A percentile compares a stretch with the other conserved stretches of the same genome.
phyloP scores from a whole-genome alignment of 23 red algal species.

The Gracilariopsis chorda region DNA sequence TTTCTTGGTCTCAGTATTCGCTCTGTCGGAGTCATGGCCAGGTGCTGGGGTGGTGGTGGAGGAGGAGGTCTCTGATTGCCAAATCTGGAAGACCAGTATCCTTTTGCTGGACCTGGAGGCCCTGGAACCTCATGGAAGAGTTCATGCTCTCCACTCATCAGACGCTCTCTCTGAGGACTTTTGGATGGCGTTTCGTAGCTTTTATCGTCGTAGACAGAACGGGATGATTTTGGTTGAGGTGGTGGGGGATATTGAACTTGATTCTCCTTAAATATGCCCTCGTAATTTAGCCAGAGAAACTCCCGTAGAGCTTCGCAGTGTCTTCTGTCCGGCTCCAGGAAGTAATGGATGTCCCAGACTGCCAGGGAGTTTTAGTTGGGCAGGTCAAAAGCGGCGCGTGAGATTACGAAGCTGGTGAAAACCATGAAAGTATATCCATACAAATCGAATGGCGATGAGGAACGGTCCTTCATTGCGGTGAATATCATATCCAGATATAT shows the following conservation, averaged over 20 bases:
- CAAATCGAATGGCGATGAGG: too few relatives aligned
- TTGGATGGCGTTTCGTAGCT: not conserved
- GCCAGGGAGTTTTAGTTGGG: slow-evolving; percentile 20
- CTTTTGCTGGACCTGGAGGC: not conserved
- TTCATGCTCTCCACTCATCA: not conserved
- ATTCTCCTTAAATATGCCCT: slow-evolving; percentile 12
- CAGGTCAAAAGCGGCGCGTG: too few relatives aligned
- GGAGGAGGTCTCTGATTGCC: not conserved
- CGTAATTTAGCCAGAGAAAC: slow-evolving; percentile 51
- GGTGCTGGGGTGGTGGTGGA: not conserved
- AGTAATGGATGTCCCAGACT: not conserved
- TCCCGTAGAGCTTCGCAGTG: not conserved
- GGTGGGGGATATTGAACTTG: not conserved
- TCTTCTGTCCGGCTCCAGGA: slow-evolving; percentile 8
- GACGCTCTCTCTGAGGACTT: too few relatives aligned
- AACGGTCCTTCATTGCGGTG: too few relatives aligned
- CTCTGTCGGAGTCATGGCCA: not conserved
- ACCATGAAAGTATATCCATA: too few relatives aligned
- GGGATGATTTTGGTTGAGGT: slow-evolving; percentile 1
- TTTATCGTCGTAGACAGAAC: not conserved
- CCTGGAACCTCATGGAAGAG: not conserved
- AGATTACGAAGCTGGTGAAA: too few relatives aligned
- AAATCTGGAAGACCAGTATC: not conserved
- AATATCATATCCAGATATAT: too few relatives aligned
- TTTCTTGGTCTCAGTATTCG: not conserved